Conservation (phyloP, 352 stramenopile species). For the Phytopythium kandeliae region DNA sequence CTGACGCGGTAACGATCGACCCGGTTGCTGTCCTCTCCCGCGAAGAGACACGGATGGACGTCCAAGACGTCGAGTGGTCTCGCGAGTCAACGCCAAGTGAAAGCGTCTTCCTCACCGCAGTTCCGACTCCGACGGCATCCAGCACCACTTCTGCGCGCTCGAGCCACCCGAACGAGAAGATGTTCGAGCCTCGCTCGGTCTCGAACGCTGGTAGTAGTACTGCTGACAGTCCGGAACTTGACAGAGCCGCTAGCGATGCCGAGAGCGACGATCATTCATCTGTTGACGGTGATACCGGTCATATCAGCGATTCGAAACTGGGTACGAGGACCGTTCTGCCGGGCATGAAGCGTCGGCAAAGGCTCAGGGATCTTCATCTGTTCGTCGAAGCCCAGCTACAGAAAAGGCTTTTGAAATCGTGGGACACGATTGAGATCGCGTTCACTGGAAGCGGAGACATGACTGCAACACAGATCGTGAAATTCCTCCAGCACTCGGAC, state of each 20-base stretch:
- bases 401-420: slow-evolving; percentile 59
- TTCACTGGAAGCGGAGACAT: slow-evolving; percentile 64
- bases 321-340: slow-evolving; percentile 12
- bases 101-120: neutral
- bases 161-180: neutral
- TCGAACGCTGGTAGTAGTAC: neutral
- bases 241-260: neutral
- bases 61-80: neutral
- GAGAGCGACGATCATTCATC: neutral
- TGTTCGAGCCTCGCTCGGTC: neutral
- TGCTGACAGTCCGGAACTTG: neutral
- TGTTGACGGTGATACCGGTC: neutral
- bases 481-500: slow-evolving; percentile 65
- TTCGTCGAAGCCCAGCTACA: slow-evolving; percentile 65
- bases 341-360: slow-evolving; percentile 40
- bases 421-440: slow-evolving; percentile 69
- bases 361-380: slow-evolving; percentile 53
- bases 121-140: neutral
- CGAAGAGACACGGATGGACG: neutral
- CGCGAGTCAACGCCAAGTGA: neutral
- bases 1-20: neutral
- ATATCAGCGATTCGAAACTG: neutral
- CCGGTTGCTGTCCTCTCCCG: neutral
- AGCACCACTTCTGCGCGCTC: neutral
- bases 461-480: slow-evolving; percentile 54